Base-by-base conservation (phyloP, 305 asterid species). In the Stenogyne calaminthoides region DNA sequence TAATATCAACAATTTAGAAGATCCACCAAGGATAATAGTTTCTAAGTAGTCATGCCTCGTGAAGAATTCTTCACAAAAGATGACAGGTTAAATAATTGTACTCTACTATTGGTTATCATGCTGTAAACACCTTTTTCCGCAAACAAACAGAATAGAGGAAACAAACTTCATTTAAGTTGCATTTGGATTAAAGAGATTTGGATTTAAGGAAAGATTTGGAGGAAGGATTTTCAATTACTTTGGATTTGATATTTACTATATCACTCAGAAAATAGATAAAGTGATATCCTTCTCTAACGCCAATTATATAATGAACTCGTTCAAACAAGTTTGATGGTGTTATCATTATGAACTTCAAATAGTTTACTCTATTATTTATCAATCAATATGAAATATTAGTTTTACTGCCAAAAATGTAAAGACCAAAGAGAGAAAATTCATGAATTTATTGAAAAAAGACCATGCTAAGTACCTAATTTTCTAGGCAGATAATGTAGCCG, bases 141-240 rank as follows among this genome's bases (percentile, higher is more conserved):
- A 52, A 27, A 51, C 73, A 39, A 58, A 65, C 55, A 52, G 54
- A 61, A 68, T 4, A 54, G 52, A 68, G 67, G 71, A 14, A 61
- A 29, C 51, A 15, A 49, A 49, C 36, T 65, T 36, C 46, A 15
- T 22, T 47, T 4, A 7, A 18, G 36, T 71, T 32, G 49, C 62
- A 71, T 20, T 25, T 27, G 46, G 39, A 40, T 52, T 57, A 34
- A 60, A 32, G 14, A 34, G 36, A 68, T 4, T 5, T 69, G 40
- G 14, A 56, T 70, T 40, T 19, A 63, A 56, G 5, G 34, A 16
- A 44, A 16, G 25, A 59, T 46, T 46, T 46, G 40, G 51, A 60
- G 51, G 44, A 70, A 27, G 42, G 64, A 29, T 12, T 27, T 46
- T 16, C 25, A 56, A 56, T 20, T 42, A 55, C 55, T 57, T 22